Evolutionary conservation across 2,329 filamentous ascomycete species (phyloP).

Genomic region (Myriosclerotinia duriaeana): DNA sequence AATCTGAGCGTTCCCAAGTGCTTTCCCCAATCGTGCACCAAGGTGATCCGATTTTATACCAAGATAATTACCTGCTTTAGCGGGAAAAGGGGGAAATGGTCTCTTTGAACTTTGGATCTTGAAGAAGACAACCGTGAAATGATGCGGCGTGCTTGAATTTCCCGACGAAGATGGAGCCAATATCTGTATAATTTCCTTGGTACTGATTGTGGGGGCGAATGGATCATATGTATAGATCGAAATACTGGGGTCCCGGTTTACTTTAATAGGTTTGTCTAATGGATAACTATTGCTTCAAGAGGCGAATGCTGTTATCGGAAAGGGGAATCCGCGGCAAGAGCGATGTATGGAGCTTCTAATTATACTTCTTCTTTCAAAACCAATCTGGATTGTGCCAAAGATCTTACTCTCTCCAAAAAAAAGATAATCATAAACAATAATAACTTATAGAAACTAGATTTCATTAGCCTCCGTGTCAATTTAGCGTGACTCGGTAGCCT

Average conservation of each 20-base stretch:
- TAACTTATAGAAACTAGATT: too few relatives aligned
- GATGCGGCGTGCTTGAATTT: constrained; percentile 14
- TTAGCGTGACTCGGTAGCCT: too few relatives aligned
- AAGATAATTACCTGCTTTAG: background rate
- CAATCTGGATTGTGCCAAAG: too few relatives aligned
- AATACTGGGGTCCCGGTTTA: background rate
- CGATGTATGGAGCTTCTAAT: background rate
- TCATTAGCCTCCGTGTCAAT: too few relatives aligned
- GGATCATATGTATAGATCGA: background rate
- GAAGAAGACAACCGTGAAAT: constrained; percentile 7
- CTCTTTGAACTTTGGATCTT: background rate
- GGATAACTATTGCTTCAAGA: background rate
- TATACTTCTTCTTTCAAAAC: background rate
- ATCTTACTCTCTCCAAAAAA: too few relatives aligned
- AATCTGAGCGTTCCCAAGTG: background rate
- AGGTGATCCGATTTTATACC: background rate
- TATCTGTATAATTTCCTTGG: constrained; percentile 9
- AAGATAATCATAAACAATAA: too few relatives aligned
- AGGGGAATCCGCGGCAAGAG: background rate
- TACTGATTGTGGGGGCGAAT: constrained; percentile 5
- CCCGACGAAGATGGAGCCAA: background rate
- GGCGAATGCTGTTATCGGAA: background rate
- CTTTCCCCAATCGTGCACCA: constrained; percentile 16
- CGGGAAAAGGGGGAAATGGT: background rate
- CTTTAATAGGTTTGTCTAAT: background rate